Evolutionary conservation across 2,329 filamentous ascomycete genomes (phyloP).

Genomic region (Pochonia chlamydosporia): DNA sequence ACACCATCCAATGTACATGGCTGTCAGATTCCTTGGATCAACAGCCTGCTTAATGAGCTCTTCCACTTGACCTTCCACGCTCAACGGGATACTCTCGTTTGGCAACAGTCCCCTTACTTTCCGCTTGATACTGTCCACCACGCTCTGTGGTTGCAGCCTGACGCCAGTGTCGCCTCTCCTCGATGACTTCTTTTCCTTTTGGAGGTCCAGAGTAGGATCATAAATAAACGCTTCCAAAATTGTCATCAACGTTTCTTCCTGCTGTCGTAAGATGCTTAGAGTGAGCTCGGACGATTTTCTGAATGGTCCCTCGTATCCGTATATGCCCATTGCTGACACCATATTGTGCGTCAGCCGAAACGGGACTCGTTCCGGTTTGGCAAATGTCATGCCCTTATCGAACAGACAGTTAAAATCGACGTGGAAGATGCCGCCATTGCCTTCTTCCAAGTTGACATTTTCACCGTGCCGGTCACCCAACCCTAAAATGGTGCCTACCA

Average conservation of each 20-base stretch:
- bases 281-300: slow-evolving; percentile 86
- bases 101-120: slow-evolving; percentile 82
- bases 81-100: slow-evolving; percentile 85
- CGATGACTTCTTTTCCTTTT: slow-evolving; percentile 54
- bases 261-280: slow-evolving; percentile 74
- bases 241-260: slow-evolving; percentile 95
- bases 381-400: slow-evolving; percentile 93
- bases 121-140: slow-evolving; percentile 80
- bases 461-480: slow-evolving; percentile 94
- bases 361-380: slow-evolving; percentile 88
- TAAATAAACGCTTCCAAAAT: slow-evolving; percentile 96
- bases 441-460: slow-evolving; percentile 92
- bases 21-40: slow-evolving; percentile 70
- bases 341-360: slow-evolving; percentile 98
- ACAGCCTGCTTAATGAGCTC: slow-evolving; percentile 85
- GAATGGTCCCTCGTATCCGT: slow-evolving; percentile 91
- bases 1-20: slow-evolving; percentile 97
- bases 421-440: slow-evolving; percentile 89
- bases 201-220: slow-evolving; percentile 90
- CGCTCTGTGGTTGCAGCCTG: slow-evolving; percentile 58
- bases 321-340: slow-evolving; percentile 93
- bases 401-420: slow-evolving; percentile 99
- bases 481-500: slow-evolving; percentile 91
- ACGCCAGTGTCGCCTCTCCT: slow-evolving; percentile 34
- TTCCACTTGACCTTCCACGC: slow-evolving; percentile 96